Conservation (phyloP, 176 grass and related monocot species). For the Oryza nivara region DNA sequence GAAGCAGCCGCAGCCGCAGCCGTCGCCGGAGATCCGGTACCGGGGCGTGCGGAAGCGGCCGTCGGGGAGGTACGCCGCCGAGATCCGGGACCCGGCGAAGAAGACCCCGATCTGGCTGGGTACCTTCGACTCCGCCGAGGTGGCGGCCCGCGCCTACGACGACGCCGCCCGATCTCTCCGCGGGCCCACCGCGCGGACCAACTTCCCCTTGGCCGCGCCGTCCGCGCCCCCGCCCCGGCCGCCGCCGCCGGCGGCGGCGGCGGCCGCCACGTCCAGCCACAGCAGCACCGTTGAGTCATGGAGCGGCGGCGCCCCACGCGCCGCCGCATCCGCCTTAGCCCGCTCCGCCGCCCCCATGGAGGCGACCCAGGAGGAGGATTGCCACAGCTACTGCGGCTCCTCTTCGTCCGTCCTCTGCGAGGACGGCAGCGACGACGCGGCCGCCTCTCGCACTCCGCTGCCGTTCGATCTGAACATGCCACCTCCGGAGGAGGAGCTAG, state of each 20-base stretch:
- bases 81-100: slow-evolving; percentile 85
- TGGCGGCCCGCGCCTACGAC: slow-evolving; percentile 85
- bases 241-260: not conserved
- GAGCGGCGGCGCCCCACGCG: slow-evolving; percentile 53
- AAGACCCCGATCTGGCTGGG: slow-evolving; percentile 84
- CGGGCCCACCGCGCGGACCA: slow-evolving; percentile 65
- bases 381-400: slow-evolving; percentile 79
- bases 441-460: slow-evolving; percentile 49
- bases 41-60: slow-evolving; percentile 73
- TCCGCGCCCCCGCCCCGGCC: not conserved
- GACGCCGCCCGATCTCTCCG: slow-evolving; percentile 63
- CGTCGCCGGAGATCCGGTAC: slow-evolving; percentile 75
- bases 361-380: slow-evolving; percentile 36
- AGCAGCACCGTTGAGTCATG: slow-evolving; percentile 90
- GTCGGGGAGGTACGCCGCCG: slow-evolving; percentile 77
- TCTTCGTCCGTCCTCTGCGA: slow-evolving; percentile 75
- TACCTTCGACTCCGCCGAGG: slow-evolving; percentile 84
- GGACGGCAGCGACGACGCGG: slow-evolving; percentile 42
- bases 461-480: slow-evolving; percentile 86
- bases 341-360: slow-evolving; percentile 36
- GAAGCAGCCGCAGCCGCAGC: slow-evolving; percentile 44
- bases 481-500: slow-evolving; percentile 43
- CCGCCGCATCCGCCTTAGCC: slow-evolving; percentile 5
- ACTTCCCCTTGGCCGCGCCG: slow-evolving; percentile 47
- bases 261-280: slow-evolving; percentile 67